Percentiles rank a stretch among this genome's conserved stretches.
phyloP scores from a whole-genome alignment of 805 yeast species.

The Yamadazyma takamatsuzukensis region DNA sequence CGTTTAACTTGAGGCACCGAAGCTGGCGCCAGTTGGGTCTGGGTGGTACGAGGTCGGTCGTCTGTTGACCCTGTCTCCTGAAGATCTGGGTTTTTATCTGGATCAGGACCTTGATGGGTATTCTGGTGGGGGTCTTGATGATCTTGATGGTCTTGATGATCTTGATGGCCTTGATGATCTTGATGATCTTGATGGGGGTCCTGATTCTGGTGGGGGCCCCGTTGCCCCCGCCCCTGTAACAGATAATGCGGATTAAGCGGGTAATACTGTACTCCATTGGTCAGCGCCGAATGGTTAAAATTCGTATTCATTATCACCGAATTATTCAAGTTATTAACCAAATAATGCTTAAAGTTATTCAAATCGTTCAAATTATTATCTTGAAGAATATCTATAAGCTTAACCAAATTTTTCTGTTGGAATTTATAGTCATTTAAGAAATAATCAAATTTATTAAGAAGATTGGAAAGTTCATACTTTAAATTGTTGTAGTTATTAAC shows the following conservation, averaged over 20 bases:
- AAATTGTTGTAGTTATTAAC: slow-evolving; percentile 12
- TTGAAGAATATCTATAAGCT: slow-evolving; percentile 13
- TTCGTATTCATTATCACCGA: slow-evolving; percentile 6
- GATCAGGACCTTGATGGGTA: too few relatives aligned
- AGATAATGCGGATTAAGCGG: slow-evolving; percentile 9
- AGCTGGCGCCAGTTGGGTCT: slow-evolving; percentile 5
- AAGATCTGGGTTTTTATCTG: too few relatives aligned
- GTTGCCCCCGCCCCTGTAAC: not conserved
- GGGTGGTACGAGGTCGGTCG: slow-evolving; percentile 2
- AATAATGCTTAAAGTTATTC: slow-evolving; percentile 11
- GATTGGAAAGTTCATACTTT: slow-evolving; percentile 12
- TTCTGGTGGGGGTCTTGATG: too few relatives aligned
- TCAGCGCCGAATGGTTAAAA: not conserved
- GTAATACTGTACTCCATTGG: slow-evolving; percentile 5
- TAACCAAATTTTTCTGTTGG: slow-evolving; percentile 13
- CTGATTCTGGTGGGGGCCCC: too few relatives aligned
- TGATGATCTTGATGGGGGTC: not conserved
- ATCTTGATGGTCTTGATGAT: too few relatives aligned
- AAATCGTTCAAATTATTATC: slow-evolving; percentile 11
- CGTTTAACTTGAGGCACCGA: slow-evolving; percentile 3
- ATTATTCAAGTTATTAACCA: slow-evolving; percentile 9
- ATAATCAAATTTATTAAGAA: slow-evolving; percentile 14
- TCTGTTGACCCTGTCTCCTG: too few relatives aligned
- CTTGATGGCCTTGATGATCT: not conserved
- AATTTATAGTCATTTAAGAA: slow-evolving; percentile 13